Evolutionary conservation across 441 rosid genomes (phyloP).

Genomic region (Hura crepitans): DNA sequence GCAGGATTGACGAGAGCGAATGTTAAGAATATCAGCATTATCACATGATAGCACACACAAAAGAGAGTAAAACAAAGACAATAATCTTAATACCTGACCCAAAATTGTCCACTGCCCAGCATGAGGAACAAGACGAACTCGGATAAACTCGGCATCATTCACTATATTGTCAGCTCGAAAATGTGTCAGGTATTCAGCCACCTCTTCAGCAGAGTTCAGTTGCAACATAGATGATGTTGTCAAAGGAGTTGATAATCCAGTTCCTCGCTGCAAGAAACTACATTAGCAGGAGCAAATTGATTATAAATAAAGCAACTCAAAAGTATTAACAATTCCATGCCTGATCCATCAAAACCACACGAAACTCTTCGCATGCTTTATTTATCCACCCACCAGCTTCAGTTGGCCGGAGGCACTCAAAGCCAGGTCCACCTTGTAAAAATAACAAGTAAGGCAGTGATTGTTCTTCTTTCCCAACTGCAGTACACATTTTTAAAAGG

Average conservation of each 20-base stretch:
- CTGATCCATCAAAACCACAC: conserved; percentile 88
- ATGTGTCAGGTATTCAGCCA: conserved; percentile 62
- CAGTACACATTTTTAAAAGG: conserved; percentile 16
- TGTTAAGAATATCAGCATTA: background rate
- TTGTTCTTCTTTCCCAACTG: conserved; percentile 81
- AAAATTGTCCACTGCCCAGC: conserved; percentile 78
- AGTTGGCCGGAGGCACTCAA: conserved; percentile 72
- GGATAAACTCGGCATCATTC: conserved; percentile 82
- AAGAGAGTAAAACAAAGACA: conserved; percentile 12
- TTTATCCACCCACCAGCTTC: conserved; percentile 80
- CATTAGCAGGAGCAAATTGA: conserved; percentile 10
- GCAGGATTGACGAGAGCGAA: background rate
- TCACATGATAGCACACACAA: background rate
- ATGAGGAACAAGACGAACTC: conserved; percentile 68
- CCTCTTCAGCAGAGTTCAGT: conserved; percentile 48
- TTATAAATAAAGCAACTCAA: conserved; percentile 8
- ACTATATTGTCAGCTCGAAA: conserved; percentile 84
- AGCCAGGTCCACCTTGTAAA: conserved; percentile 95
- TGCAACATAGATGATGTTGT: conserved; percentile 79
- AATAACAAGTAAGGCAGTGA: conserved; percentile 64
- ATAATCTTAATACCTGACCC: conserved; percentile 66
- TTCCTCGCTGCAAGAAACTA: conserved; percentile 74
- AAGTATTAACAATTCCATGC: conserved; percentile 31
- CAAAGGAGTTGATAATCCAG: conserved; percentile 84
- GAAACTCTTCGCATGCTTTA: conserved; percentile 83